Conservation (phyloP, 768 basidiomycete species). For the Xerocomellus chrysenteron region DNA sequence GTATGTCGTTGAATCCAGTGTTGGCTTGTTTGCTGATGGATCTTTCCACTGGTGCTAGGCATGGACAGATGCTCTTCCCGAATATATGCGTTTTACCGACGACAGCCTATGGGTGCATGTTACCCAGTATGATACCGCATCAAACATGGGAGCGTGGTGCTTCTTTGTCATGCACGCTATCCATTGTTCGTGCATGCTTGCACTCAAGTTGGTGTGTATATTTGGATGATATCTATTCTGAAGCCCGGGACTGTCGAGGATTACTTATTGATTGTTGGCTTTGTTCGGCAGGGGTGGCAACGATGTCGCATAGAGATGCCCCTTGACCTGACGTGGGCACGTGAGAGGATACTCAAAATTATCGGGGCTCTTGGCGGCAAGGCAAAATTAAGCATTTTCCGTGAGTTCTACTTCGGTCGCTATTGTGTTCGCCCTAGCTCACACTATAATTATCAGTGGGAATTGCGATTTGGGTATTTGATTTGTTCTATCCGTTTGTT, state of each 20-base stretch:
- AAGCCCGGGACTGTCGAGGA: background rate
- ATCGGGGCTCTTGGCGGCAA: constrained; percentile 41
- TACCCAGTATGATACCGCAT: constrained; percentile 77
- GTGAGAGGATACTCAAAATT: constrained; percentile 40
- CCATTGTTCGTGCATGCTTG: constrained; percentile 66
- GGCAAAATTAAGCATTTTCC: constrained; percentile 42
- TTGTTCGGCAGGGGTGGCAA: constrained; percentile 27
- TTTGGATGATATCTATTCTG: background rate
- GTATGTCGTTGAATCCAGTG: constrained; percentile 8
- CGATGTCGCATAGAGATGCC: constrained; percentile 30
- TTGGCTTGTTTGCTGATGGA: constrained; percentile 3
- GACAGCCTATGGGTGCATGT: constrained; percentile 67
- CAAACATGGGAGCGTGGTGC: constrained; percentile 79
- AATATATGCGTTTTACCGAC: constrained; percentile 68
- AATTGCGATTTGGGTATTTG: constrained; percentile 57
- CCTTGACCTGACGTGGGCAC: constrained; percentile 34
- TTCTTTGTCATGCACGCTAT: constrained; percentile 74
- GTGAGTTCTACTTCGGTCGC: constrained; percentile 41
- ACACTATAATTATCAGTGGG: constrained; percentile 48
- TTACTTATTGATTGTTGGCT: background rate
- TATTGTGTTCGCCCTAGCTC: constrained; percentile 21
- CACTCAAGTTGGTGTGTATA: constrained; percentile 57
- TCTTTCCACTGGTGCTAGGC: constrained; percentile 37
- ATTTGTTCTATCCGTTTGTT: constrained; percentile 25
- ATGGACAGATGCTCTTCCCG: constrained; percentile 69